Evolutionary conservation across 192 early-diverging fungal species (phyloP), one percentile per base, ranked within the genome.

Genomic region (Oehlia diaphana): DNA sequence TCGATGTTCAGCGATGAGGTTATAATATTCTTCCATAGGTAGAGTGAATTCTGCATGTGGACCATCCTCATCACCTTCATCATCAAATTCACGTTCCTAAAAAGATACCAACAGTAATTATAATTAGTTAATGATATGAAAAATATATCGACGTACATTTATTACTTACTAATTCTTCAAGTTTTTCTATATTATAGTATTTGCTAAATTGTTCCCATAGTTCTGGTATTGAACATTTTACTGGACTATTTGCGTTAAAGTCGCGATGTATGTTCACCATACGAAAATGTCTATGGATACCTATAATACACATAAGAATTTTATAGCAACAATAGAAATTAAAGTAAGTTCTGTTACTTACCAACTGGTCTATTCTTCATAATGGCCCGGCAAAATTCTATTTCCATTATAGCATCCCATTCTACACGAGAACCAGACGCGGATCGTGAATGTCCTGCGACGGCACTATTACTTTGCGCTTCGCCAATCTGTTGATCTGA

Each of bases 241-340:
- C 80, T 33, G 77, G 72, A 61, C 83, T 83, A 21, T 76, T 61
- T 74, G 79, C 76, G 37, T 87, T 87, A 62, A 84, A 84, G 33
- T 81, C 79, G 23, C 72, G 79, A 42, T 82, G 77, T 21, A 87
- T 80, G 68, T 82, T 80, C 49, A 87, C 67, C 50, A 87, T 87
- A 3, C 83, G 81, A 78, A 87, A 86, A 63, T 87, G 86, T 33
- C 86, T 86, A 67, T 87, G 86, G 28, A 87, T 81, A 16, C 86
- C 86, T 87, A 31, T 8, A 76, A 42, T 62, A 31, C 21, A 39
- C 1, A 4, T 21, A 63, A 67, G 31, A 39, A 28, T 42, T 28
- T 39, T 1, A 28, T 49, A 28, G 21, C 14, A 21, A 61, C 13
- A 23, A n/a, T 39, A 66, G 1, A 14, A 42, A 14, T 47, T 58